Evolutionary conservation across 225 moss, liverwort and hornwort species (phyloP).

Genomic region (Sphagnum contortum): DNA sequence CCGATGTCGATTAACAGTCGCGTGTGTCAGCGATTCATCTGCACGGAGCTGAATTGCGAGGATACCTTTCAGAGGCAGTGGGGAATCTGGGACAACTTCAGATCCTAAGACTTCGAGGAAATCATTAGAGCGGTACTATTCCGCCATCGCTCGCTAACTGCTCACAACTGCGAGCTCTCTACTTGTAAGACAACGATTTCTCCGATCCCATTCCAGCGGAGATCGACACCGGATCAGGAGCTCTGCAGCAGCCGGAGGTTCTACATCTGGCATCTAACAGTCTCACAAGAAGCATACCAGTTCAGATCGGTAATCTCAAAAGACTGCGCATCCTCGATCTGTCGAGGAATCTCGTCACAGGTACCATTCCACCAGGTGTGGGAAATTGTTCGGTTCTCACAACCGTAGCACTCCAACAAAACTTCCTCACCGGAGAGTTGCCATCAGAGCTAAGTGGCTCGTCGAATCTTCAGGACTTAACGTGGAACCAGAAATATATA

Average conservation of each 20-base stretch:
- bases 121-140: slow-evolving; percentile 22
- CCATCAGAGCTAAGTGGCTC: slow-evolving; percentile 19
- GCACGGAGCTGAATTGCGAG: slow-evolving; percentile 21
- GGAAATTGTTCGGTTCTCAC: slow-evolving; percentile 17
- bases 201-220: slow-evolving; percentile 21
- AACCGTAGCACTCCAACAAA: slow-evolving; percentile 20
- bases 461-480: slow-evolving; percentile 13
- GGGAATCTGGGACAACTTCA: slow-evolving; percentile 26
- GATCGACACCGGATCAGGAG: slow-evolving; percentile 8
- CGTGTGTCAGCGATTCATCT: slow-evolving; percentile 17
- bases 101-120: slow-evolving; percentile 20
- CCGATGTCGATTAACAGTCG: background rate
- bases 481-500: slow-evolving; percentile 16
- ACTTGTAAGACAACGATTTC: slow-evolving; percentile 18
- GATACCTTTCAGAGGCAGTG: slow-evolving; percentile 20
- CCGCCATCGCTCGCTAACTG: slow-evolving; percentile 23
- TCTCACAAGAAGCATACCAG: slow-evolving; percentile 31
- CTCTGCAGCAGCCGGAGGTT: slow-evolving; percentile 12
- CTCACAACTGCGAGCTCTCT: slow-evolving; percentile 10
- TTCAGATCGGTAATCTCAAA: slow-evolving; percentile 26
- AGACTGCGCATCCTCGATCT: slow-evolving; percentile 24
- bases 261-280: slow-evolving; percentile 39
- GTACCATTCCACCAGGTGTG: slow-evolving; percentile 16
- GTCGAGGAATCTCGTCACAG: slow-evolving; percentile 20
- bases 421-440: slow-evolving; percentile 18